Evolutionary conservation across 176 grass and related monocot genomes (phyloP).

Genomic region (Oryza glumipatula): DNA sequence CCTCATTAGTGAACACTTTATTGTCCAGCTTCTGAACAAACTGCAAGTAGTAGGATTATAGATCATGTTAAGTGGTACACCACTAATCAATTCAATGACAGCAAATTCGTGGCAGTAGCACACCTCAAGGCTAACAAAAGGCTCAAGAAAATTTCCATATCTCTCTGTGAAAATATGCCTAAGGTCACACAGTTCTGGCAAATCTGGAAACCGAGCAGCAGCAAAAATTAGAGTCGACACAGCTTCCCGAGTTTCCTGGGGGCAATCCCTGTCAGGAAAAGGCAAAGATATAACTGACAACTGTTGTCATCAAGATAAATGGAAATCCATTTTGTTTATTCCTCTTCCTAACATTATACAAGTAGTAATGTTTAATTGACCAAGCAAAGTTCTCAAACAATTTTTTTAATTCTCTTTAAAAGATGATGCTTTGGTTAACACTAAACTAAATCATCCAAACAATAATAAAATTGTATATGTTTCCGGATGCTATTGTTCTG

Average conservation of each 20-base stretch:
- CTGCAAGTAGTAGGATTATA: conserved; percentile 45
- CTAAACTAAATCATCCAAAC: neutral
- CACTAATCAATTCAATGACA: neutral
- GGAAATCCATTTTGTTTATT: neutral
- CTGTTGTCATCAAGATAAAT: neutral
- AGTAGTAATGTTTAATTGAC: neutral
- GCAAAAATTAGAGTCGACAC: conserved; percentile 86
- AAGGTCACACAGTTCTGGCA: conserved; percentile 79
- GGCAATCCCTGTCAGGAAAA: conserved; percentile 67
- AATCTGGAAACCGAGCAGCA: conserved; percentile 78
- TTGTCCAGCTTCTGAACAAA: conserved; percentile 72
- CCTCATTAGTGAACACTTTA: conserved; percentile 66
- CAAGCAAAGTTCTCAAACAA: neutral
- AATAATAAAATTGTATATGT: neutral
- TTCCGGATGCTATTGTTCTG: neutral
- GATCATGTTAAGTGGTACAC: neutral
- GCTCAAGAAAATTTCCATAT: conserved; percentile 65
- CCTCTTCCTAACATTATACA: neutral
- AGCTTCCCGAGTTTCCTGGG: conserved; percentile 77
- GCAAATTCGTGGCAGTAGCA: neutral
- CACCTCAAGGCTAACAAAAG: conserved; percentile 82
- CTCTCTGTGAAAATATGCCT: conserved; percentile 68
- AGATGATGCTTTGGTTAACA: neutral
- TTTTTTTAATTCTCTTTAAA: neutral
- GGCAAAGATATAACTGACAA: neutral